Base-by-base conservation (phyloP, 106 monocot species). In the Triglochin maritima region DNA sequence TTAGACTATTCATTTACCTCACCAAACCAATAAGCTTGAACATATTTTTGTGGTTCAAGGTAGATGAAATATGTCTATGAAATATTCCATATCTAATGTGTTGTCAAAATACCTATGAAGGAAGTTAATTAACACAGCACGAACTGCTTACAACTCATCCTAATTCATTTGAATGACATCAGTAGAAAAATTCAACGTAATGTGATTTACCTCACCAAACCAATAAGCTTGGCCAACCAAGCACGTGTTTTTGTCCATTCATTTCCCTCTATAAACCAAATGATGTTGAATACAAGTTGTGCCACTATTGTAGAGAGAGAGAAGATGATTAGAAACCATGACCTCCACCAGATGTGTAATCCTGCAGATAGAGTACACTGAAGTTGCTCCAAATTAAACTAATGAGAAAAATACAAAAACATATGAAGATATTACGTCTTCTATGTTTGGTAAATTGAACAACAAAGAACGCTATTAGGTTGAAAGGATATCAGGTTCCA, bases 401-500 rank as follows among this genome's bases (percentile, higher is more conserved):
- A 14, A 15, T 14, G 6, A 50, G 29, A 50, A 66, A 17, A 6
- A 49, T 5, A 69, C 3, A 51, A 10, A 42, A 70, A 47, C 48
- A 1, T 11, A 12, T 29, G 6, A 44, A 46, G 6, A 6, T 5
- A 63, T 72, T 86, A 84, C 89, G 83, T 86, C 48, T 70, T 80
- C 45, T 84, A 59, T 83, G 72, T 52, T 69, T 56, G 70, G 56
- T 72, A 74, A 81, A 75, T 41, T 83, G 93, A 56, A 93, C 75
- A 29, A 71, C 64, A 49, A 93, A 71, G 71, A 82, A 89, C 7
- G 89, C 56, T 44, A 89, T 55, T 68, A 93, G 71, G 84, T 93
- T 74, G 62, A 85, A 89, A 81, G 74, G 93, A 86, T 14, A 89
- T 80, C 80, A 93, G 80, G 71, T 81, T 89, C 86, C 93, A 93